Evolutionary conservation across 176 grass and related monocot genomes (phyloP).

Genomic region (Luzula sylvatica): DNA sequence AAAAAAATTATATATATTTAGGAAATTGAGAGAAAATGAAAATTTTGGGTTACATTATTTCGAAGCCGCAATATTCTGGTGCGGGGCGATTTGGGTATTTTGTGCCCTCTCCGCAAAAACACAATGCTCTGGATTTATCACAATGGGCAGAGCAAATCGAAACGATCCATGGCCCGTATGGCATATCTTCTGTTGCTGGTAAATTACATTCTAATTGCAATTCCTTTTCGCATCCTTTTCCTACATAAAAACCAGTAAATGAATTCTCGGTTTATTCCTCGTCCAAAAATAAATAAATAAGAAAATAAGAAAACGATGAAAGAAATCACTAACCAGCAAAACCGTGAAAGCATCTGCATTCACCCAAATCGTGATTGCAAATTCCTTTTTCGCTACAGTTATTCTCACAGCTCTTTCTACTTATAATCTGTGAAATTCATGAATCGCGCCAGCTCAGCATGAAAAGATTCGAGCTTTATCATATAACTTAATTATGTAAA

Average conservation of each 20-base stretch:
- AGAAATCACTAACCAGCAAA: conserved; percentile 58
- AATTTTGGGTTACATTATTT: conserved; percentile 48
- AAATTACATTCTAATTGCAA: conserved; percentile 65
- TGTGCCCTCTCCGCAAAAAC: conserved; percentile 83
- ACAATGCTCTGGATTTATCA: conserved; percentile 85
- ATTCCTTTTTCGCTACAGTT: conserved; percentile 56
- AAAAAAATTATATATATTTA: conserved; percentile 4
- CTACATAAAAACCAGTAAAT: conserved; percentile 19
- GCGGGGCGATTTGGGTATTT: conserved; percentile 85
- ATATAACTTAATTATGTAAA: too few relatives aligned
- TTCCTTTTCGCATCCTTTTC: conserved; percentile 54
- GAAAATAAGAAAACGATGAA: not conserved
- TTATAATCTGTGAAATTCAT: conserved; percentile 35
- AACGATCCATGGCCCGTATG: conserved; percentile 69
- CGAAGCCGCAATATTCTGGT: conserved; percentile 85
- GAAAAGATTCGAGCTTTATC: not conserved
- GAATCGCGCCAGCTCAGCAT: not conserved
- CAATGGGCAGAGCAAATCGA: conserved; percentile 75
- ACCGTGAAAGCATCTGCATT: conserved; percentile 96
- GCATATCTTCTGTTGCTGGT: conserved; percentile 41
- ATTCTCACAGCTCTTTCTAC: conserved; percentile 35
- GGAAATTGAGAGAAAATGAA: conserved; percentile 16
- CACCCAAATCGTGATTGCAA: conserved; percentile 71
- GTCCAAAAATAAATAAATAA: too few relatives aligned
- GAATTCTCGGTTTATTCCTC: too few relatives aligned